These are phyloP conservation scores for Fusarium metavorans DNA, from an alignment of 2,329 filamentous ascomycete species.

Conservation along the genomic window DNA sequence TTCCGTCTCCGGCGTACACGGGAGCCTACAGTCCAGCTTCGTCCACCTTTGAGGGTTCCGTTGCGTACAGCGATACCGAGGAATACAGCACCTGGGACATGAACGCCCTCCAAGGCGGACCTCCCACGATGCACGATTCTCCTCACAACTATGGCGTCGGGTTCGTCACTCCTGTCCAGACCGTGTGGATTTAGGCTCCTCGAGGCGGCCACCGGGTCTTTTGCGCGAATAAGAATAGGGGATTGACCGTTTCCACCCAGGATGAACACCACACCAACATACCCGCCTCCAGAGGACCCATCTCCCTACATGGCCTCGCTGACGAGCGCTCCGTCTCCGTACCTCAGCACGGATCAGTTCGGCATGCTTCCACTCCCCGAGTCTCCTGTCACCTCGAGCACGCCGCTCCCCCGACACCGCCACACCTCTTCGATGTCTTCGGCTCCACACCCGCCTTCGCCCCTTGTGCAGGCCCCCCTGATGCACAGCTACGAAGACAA, in stretches of 20 bases:
- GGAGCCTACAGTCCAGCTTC: conserved; percentile 72
- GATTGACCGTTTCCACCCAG: conserved; percentile 68
- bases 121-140: conserved; percentile 60
- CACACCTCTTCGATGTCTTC: conserved; percentile 52
- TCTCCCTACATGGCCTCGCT: conserved; percentile 52
- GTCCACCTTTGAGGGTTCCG: conserved; percentile 72
- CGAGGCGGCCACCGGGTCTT: conserved; percentile 54
- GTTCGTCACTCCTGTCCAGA: conserved; percentile 74
- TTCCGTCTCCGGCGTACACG: conserved; percentile 71
- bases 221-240: conserved; percentile 56
- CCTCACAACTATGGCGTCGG: conserved; percentile 60
- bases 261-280: conserved; percentile 60
- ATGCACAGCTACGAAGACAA: conserved; percentile 49
- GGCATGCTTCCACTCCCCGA: conserved; percentile 60
- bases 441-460: conserved; percentile 51
- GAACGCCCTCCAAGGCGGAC: conserved; percentile 56
- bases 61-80: conserved; percentile 72
- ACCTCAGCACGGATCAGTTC: conserved; percentile 57
- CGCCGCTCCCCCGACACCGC: conserved; percentile 54
- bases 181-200: conserved; percentile 69
- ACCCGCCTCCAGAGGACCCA: conserved; percentile 58
- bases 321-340: conserved; percentile 58
- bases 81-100: conserved; percentile 66
- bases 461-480: conserved; percentile 49
- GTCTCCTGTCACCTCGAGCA: conserved; percentile 54